Percentiles rank a stretch among this genome's conserved stretches.
phyloP scores from a whole-genome alignment of 2,329 filamentous ascomycete species.

The Aspergillus latus region DNA sequence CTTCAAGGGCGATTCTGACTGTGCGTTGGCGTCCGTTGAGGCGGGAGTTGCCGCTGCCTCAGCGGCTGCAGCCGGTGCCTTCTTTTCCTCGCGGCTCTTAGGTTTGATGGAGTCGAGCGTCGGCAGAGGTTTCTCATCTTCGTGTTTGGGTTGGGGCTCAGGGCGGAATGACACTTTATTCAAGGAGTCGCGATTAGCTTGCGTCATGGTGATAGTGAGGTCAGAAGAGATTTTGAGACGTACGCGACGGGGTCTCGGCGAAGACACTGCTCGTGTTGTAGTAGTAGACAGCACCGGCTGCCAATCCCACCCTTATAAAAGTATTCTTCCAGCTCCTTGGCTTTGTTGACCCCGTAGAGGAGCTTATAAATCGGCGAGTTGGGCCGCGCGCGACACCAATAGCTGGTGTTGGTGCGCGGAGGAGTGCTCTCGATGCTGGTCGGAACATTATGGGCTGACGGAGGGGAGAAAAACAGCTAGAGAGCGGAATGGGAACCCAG shows the following conservation, averaged over 20 bases:
- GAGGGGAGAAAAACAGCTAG: background rate
- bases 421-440: slow-evolving; percentile 47
- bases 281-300: slow-evolving; percentile 78
- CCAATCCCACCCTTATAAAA: slow-evolving; percentile 71
- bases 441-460: slow-evolving; percentile 50
- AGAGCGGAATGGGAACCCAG: slow-evolving; percentile 6
- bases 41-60: background rate
- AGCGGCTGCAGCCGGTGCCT: slow-evolving; percentile 1
- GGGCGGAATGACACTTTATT: slow-evolving; percentile 35
- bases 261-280: slow-evolving; percentile 91
- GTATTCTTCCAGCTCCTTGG: slow-evolving; percentile 80
- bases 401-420: slow-evolving; percentile 36
- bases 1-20: slow-evolving; percentile 30
- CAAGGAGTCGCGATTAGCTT: slow-evolving; percentile 4
- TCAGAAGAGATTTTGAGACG: slow-evolving; percentile 35
- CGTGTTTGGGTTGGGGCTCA: slow-evolving; percentile 29
- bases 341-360: slow-evolving; percentile 58
- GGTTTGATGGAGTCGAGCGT: slow-evolving; percentile 69
- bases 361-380: slow-evolving; percentile 56
- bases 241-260: slow-evolving; percentile 77
- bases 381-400: slow-evolving; percentile 29
- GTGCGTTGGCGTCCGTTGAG: slow-evolving; percentile 19
- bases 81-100: slow-evolving; percentile 43
- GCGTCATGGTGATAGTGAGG: slow-evolving; percentile 7
- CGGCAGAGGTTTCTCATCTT: slow-evolving; percentile 53